A percentile compares a stretch with the other conserved stretches of the same genome.
phyloP scores from a whole-genome alignment of 768 basidiomycete species.

The Leccinum broughii region DNA sequence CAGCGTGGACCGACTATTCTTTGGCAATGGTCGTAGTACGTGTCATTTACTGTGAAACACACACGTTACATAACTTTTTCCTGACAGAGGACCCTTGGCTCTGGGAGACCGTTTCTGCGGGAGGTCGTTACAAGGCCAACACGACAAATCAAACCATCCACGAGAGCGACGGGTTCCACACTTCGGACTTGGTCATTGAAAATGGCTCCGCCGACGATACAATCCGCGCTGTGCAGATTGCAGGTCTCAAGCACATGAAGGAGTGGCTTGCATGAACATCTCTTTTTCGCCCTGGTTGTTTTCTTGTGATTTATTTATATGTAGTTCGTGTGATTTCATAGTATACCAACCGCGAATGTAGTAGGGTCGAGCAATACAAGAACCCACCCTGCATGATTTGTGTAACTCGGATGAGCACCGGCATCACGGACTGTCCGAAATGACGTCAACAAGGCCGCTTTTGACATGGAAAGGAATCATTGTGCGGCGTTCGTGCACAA shows the following conservation, averaged over 20 bases:
- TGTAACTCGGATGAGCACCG: too few relatives aligned
- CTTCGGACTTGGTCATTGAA: conserved; percentile 52
- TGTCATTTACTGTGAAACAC: background rate
- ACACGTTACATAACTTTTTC: background rate
- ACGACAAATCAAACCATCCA: conserved; percentile 57
- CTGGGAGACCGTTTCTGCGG: conserved; percentile 65
- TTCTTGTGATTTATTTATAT: background rate
- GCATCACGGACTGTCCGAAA: too few relatives aligned
- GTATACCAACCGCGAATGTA: background rate
- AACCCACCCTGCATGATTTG: too few relatives aligned
- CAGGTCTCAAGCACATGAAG: conserved; percentile 53
- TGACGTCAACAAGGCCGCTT: too few relatives aligned
- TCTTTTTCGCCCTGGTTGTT: background rate
- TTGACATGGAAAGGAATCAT: too few relatives aligned
- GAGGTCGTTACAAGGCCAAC: conserved; percentile 44
- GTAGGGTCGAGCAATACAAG: too few relatives aligned
- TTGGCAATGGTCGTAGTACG: conserved; percentile 68
- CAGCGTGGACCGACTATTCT: conserved; percentile 57
- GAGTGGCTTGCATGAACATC: conserved; percentile 46
- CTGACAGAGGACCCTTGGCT: conserved; percentile 71
- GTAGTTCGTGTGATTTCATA: background rate
- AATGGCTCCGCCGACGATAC: conserved; percentile 50
- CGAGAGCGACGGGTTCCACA: conserved; percentile 65
- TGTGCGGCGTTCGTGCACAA: too few relatives aligned
- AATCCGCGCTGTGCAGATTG: conserved; percentile 51